Percentiles rank a stretch among this genome's conserved stretches.
Conservation (phyloP, 1,139 yeast species). For the Wickerhamiella infanticola region DNA sequence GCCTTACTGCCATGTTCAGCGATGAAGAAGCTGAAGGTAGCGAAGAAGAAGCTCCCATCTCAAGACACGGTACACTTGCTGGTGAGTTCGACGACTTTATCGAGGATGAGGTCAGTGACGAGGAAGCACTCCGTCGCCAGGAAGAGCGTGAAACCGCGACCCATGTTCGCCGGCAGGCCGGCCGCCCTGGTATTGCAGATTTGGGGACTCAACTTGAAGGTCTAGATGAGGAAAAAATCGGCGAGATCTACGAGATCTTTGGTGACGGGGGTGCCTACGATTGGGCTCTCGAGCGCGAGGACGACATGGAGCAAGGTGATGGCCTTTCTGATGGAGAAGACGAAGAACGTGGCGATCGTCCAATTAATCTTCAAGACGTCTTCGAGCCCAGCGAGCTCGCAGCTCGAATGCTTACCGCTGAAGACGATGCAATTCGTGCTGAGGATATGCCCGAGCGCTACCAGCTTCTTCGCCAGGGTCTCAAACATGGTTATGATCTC, state of each 20-base stretch:
- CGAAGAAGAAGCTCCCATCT: constrained; percentile 26
- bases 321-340: constrained; percentile 20
- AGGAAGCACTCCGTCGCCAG: constrained; percentile 43
- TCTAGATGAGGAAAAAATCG: constrained; percentile 82
- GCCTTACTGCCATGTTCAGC: constrained; percentile 66
- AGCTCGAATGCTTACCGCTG: constrained; percentile 81
- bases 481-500: constrained; percentile 42
- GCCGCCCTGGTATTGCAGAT: constrained; percentile 23
- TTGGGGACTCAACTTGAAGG: constrained; percentile 50
- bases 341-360: constrained; percentile 37
- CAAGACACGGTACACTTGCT: constrained; percentile 24
- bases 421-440: constrained; percentile 74
- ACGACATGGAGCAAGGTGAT: constrained; percentile 31
- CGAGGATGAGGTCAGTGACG: constrained; percentile 91
- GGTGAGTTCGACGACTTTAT: constrained; percentile 95
- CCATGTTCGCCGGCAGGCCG: constrained; percentile 14
- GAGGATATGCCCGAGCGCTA: constrained; percentile 87
- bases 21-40: constrained; percentile 55
- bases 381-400: constrained; percentile 89
- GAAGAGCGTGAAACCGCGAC: constrained; percentile 15
- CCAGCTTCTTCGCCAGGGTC: constrained; percentile 54
- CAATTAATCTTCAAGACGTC: constrained; percentile 58
- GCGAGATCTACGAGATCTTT: constrained; percentile 84
- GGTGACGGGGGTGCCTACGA: constrained; percentile 97
- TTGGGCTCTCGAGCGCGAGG: constrained; percentile 93